Conservation (phyloP, 306 rosid genomes). For the Urtica urens region DNA sequence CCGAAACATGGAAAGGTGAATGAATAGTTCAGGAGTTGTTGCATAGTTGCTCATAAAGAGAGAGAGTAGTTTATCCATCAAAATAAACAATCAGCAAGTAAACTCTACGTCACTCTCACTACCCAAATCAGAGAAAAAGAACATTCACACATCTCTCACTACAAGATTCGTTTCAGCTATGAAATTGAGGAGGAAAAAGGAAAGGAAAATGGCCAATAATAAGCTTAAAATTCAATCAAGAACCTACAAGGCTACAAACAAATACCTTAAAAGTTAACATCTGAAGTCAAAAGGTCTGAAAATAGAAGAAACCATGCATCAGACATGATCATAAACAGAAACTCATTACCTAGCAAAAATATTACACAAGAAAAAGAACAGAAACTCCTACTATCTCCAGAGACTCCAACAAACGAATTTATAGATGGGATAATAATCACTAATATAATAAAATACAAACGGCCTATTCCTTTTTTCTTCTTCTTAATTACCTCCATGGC, state of each 20-base stretch:
- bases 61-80: not conserved
- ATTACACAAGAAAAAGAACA: not conserved
- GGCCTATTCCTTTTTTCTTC: not conserved
- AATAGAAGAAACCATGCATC: slow-evolving; percentile 22
- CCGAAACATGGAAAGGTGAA: slow-evolving; percentile 6
- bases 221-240: slow-evolving; percentile 41
- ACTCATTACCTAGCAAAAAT: slow-evolving; percentile 7
- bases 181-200: slow-evolving; percentile 14
- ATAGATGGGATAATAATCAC: slow-evolving; percentile 27
- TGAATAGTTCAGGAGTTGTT: not conserved
- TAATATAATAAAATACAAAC: slow-evolving; percentile 1
- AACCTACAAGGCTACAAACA: slow-evolving; percentile 49
- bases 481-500: slow-evolving; percentile 14
- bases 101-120: not conserved
- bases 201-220: slow-evolving; percentile 14
- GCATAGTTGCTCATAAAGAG: not conserved
- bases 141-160: no score
- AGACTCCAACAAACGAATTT: no score
- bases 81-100: not conserved
- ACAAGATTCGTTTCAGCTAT: no score
- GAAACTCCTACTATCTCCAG: slow-evolving; percentile 29
- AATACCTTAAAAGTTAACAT: slow-evolving; percentile 16
- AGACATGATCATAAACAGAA: slow-evolving; percentile 31
- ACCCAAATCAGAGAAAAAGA: no score
- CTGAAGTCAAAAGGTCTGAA: slow-evolving; percentile 14